phyloP scores from a whole-genome alignment of 2,329 filamentous ascomycete genomes.

The Raffaelea albimanens region DNA sequence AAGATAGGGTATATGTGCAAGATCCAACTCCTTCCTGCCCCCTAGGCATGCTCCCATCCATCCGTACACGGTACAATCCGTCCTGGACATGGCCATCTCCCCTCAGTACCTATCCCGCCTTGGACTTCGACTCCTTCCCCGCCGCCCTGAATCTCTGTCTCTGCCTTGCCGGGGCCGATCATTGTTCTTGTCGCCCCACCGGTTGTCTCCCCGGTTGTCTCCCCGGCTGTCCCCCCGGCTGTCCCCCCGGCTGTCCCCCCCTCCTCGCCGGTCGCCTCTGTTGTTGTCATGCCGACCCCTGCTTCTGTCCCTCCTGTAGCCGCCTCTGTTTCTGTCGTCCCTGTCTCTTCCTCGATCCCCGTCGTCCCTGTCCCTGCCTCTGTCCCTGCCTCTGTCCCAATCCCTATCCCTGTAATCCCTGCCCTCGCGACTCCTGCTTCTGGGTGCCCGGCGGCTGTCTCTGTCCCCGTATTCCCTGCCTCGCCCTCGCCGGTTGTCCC shows the following conservation, averaged over 20 bases:
- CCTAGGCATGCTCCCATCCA: too few relatives aligned
- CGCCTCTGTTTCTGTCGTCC: background rate
- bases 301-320: background rate
- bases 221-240: constrained; percentile 9
- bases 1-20: background rate
- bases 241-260: background rate
- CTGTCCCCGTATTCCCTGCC: constrained; percentile 18
- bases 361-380: background rate
- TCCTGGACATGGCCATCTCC: background rate
- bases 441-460: constrained; percentile 20
- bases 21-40: background rate
- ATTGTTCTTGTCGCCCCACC: constrained; percentile 8
- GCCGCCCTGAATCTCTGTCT: background rate
- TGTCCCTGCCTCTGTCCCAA: background rate
- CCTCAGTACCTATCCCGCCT: constrained; percentile 19
- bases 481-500: background rate
- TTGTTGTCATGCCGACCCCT: constrained; percentile 10
- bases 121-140: constrained; percentile 8
- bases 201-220: background rate
- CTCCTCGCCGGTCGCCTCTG: constrained; percentile 1
- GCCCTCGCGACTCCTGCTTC: constrained; percentile 9
- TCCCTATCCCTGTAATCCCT: background rate
- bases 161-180: constrained; percentile 5
- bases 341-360: background rate
- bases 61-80: background rate